These are phyloP conservation scores for Carpinus viminea DNA, from an alignment of 306 rosid genomes.

Conservation along the genomic window DNA sequence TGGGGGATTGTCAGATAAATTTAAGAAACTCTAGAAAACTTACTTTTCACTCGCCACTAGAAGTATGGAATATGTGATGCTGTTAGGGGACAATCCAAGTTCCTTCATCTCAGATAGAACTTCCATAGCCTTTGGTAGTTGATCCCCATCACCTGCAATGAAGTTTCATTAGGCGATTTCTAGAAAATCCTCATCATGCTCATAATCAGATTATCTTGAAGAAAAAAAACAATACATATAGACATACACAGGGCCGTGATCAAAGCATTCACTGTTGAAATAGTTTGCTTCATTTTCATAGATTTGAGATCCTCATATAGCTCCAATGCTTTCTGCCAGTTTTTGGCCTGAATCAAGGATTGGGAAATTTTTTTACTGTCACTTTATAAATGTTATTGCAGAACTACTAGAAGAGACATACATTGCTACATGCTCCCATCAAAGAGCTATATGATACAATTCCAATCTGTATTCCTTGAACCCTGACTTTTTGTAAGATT, in stretches of 20 bases:
- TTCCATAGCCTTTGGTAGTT: conserved; percentile 79
- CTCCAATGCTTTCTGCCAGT: conserved; percentile 85
- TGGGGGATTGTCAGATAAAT: not conserved
- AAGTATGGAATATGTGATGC: conserved; percentile 86
- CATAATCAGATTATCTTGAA: not conserved
- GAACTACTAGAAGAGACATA: conserved; percentile 44
- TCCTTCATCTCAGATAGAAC: conserved; percentile 79
- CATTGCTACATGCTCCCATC: conserved; percentile 99
- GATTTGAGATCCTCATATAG: conserved; percentile 78
- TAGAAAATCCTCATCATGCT: conserved; percentile 2
- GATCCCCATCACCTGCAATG: conserved; percentile 83
- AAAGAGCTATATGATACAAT: conserved; percentile 79
- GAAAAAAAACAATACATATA: not conserved
- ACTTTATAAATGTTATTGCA: not conserved
- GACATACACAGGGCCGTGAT: conserved; percentile 92
- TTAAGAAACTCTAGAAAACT: conserved; percentile 28
- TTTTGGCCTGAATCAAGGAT: conserved; percentile 63
- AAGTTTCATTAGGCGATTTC: conserved; percentile 28
- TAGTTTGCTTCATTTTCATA: conserved; percentile 53
- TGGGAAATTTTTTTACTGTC: not conserved
- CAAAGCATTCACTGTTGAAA: conserved; percentile 89
- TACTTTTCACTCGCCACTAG: conserved; percentile 84
- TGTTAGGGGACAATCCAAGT: conserved; percentile 73
- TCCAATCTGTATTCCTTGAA: conserved; percentile 62
- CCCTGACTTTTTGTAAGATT: conserved; percentile 62